A percentile compares a stretch with the other conserved stretches of the same genome.
These are phyloP conservation scores for Ceratobasidium sp. DNA, from an alignment of 1,284 basidiomycete species.

Conservation along the genomic window DNA sequence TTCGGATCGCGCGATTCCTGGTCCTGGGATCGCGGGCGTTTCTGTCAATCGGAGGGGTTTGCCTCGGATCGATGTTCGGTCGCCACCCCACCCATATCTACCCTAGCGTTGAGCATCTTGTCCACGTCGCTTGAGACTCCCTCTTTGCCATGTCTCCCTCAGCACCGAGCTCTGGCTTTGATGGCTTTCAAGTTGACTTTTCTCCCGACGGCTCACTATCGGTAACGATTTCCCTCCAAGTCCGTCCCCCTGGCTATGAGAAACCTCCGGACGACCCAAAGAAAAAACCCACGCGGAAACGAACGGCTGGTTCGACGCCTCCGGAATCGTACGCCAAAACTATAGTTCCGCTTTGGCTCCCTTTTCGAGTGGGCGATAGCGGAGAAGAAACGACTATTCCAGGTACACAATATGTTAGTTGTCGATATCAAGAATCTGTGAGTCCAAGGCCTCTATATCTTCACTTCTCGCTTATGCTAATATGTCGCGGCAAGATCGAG, in stretches of 20 bases:
- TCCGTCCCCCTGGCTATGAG: not conserved
- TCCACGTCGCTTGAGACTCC: not conserved
- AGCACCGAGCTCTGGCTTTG: not conserved
- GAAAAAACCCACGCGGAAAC: not conserved
- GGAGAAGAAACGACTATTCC: not conserved
- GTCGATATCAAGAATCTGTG: not conserved
- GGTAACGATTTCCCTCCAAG: not conserved
- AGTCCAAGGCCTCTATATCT: not conserved
- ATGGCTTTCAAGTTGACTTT: not conserved
- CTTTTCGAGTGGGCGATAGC: not conserved
- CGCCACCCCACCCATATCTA: not conserved
- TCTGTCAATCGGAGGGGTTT: too few relatives aligned
- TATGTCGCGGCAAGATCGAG: not conserved
- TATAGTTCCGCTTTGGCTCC: not conserved
- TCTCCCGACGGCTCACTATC: not conserved
- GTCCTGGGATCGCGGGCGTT: too few relatives aligned
- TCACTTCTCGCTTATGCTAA: not conserved
- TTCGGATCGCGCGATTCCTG: too few relatives aligned
- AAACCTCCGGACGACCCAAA: not conserved
- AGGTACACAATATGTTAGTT: not conserved
- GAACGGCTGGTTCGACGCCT: not conserved
- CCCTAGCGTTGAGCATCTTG: not conserved
- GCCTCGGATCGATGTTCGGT: not conserved
- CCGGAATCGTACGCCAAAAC: not conserved
- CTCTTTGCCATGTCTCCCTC: not conserved